Conservation (phyloP, 2,329 filamentous ascomycete genomes). For the Beauveria pseudobassiana region DNA sequence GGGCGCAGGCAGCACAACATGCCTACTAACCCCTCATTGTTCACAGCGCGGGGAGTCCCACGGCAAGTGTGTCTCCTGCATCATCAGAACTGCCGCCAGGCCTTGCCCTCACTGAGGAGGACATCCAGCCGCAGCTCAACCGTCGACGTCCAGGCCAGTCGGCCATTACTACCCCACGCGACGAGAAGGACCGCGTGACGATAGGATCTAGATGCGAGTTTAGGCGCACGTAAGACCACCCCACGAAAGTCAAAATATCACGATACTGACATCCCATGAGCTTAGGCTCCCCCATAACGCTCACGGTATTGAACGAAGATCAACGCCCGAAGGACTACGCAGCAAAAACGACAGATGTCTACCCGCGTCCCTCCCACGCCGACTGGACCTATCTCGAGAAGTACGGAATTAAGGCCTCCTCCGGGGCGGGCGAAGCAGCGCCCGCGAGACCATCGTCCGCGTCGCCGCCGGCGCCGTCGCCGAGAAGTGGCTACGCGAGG, state of each 20-base stretch:
- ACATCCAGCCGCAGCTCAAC: constrained; percentile 93
- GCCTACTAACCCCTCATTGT: constrained; percentile 8
- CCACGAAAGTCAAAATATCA: not conserved
- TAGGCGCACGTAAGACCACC: constrained; percentile 54
- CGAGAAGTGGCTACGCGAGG: constrained; percentile 79
- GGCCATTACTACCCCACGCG: constrained; percentile 83
- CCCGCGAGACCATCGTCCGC: constrained; percentile 89
- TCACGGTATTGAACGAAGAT: constrained; percentile 87
- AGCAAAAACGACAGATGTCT: constrained; percentile 31
- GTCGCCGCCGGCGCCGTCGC: constrained; percentile 89
- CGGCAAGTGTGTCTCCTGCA: constrained; percentile 87
- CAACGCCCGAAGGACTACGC: constrained; percentile 90
- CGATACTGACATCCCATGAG: constrained; percentile 1
- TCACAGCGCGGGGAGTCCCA: constrained; percentile 57
- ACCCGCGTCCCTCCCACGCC: constrained; percentile 85
- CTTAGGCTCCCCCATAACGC: constrained; percentile 80
- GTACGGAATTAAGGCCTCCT: constrained; percentile 88
- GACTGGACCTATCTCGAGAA: constrained; percentile 98
- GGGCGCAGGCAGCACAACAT: not conserved
- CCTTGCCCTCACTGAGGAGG: constrained; percentile 73
- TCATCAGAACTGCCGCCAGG: constrained; percentile 85
- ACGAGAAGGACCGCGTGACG: constrained; percentile 85
- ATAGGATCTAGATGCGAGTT: constrained; percentile 92
- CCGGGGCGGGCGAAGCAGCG: constrained; percentile 80
- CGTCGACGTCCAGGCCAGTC: constrained; percentile 83